These are phyloP conservation scores for Colletotrichum euphorbiae DNA, from an alignment of 2,329 filamentous ascomycete genomes.

Conservation along the genomic window DNA sequence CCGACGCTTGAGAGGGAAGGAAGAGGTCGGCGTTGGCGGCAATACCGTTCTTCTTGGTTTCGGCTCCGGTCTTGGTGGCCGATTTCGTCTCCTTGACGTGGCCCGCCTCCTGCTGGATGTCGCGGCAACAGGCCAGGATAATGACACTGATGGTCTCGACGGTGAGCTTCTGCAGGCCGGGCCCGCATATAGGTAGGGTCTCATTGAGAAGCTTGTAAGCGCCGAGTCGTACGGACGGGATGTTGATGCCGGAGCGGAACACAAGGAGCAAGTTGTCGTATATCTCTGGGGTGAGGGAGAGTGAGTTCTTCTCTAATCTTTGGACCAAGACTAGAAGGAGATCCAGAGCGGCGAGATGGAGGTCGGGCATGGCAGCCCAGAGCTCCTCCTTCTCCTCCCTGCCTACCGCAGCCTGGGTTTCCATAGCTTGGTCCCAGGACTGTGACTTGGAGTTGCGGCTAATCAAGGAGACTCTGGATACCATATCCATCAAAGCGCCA, in stretches of 20 bases:
- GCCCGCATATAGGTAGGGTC: conserved; percentile 72
- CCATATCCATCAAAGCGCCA: conserved; percentile 74
- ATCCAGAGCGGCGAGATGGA: conserved; percentile 78
- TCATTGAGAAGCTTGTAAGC: conserved; percentile 70
- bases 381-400: conserved; percentile 86
- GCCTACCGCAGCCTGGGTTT: conserved; percentile 77
- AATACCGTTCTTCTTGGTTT: conserved; percentile 54
- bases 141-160: conserved; percentile 72
- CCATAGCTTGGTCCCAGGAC: conserved; percentile 62
- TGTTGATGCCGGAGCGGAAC: conserved; percentile 68
- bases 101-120: conserved; percentile 71
- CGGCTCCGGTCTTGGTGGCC: conserved; percentile 44
- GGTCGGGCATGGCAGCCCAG: conserved; percentile 76
- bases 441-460: conserved; percentile 62
- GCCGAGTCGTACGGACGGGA: conserved; percentile 66
- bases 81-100: conserved; percentile 57
- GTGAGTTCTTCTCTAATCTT: conserved; percentile 67
- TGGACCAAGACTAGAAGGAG: conserved; percentile 68
- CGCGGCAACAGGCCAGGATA: conserved; percentile 77
- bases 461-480: conserved; percentile 77
- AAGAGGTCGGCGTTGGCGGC: conserved; percentile 79
- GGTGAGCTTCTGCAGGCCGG: conserved; percentile 73
- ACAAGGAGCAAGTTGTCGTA: conserved; percentile 79
- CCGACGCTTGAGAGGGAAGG: conserved; percentile 59
- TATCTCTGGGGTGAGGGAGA: conserved; percentile 71